Percentiles rank a stretch among this genome's conserved stretches.
Conservation (phyloP, 441 rosid species). For the Adansonia gregorii region DNA sequence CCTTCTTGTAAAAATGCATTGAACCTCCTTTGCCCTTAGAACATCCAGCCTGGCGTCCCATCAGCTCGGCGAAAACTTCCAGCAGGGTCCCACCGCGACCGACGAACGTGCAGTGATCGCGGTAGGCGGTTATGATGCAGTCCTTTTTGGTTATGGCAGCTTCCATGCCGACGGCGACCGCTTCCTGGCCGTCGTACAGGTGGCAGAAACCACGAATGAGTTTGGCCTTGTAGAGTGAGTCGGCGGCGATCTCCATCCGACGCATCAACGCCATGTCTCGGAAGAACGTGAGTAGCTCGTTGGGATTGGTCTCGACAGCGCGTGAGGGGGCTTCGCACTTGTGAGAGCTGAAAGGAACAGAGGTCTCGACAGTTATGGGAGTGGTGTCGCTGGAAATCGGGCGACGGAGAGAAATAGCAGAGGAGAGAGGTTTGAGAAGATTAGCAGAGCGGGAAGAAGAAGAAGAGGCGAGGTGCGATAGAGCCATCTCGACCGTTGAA, state of each 20-base stretch:
- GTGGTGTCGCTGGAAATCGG: slow-evolving; percentile 71
- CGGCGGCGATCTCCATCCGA: slow-evolving; percentile 94
- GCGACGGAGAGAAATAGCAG: slow-evolving; percentile 51
- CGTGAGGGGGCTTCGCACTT: slow-evolving; percentile 84
- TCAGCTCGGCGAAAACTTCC: slow-evolving; percentile 80
- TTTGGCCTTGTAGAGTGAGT: slow-evolving; percentile 94
- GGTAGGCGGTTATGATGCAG: slow-evolving; percentile 81
- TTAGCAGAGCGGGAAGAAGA: slow-evolving; percentile 46
- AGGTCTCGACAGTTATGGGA: slow-evolving; percentile 80
- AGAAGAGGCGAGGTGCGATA: slow-evolving; percentile 51
- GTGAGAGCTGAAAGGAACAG: slow-evolving; percentile 80
- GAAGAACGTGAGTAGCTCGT: slow-evolving; percentile 82
- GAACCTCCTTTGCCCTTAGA: slow-evolving; percentile 96
- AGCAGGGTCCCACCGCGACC: slow-evolving; percentile 83
- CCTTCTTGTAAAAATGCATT: slow-evolving; percentile 97
- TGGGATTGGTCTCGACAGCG: slow-evolving; percentile 61
- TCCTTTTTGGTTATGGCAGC: slow-evolving; percentile 86
- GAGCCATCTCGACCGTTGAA: slow-evolving; percentile 55
- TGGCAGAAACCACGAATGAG: slow-evolving; percentile 97
- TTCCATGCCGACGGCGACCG: slow-evolving; percentile 90
- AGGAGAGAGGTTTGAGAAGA: slow-evolving; percentile 47
- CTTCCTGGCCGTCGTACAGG: slow-evolving; percentile 96
- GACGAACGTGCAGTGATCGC: slow-evolving; percentile 91
- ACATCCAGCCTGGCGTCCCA: slow-evolving; percentile 91
- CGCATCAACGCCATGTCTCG: slow-evolving; percentile 85